phyloP scores from a whole-genome alignment of 331 rosid genomes.

The Rosa hybrid region DNA sequence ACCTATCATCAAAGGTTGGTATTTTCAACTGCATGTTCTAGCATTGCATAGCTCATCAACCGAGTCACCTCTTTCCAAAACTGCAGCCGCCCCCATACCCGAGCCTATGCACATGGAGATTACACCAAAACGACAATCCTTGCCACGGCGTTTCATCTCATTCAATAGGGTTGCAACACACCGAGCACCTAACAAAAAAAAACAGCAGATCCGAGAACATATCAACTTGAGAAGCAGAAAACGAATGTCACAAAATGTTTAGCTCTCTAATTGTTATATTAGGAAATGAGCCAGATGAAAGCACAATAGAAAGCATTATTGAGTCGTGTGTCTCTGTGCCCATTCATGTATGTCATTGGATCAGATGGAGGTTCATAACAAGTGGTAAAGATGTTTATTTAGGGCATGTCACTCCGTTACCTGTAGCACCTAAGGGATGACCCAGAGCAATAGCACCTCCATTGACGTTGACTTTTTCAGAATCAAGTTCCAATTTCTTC shows the following conservation, averaged over 20 bases:
- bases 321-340: background rate
- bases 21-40: slow-evolving; percentile 11
- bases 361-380: background rate
- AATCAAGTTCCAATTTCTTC: slow-evolving; percentile 81
- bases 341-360: background rate
- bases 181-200: slow-evolving; percentile 62
- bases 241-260: background rate
- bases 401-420: slow-evolving; percentile 25
- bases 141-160: slow-evolving; percentile 88
- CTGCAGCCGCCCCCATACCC: slow-evolving; percentile 97
- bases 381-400: background rate
- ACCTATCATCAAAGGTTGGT: slow-evolving; percentile 10
- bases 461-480: slow-evolving; percentile 69
- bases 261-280: background rate
- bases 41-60: slow-evolving; percentile 42
- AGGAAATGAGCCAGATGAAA: background rate
- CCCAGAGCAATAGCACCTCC: slow-evolving; percentile 95
- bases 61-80: slow-evolving; percentile 73
- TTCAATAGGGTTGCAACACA: slow-evolving; percentile 73
- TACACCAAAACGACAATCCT: slow-evolving; percentile 70
- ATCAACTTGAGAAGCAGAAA: background rate
- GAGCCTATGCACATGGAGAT: slow-evolving; percentile 97
- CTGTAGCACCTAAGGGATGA: slow-evolving; percentile 93
- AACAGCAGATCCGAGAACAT: background rate
- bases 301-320: background rate